Percentiles rank a stretch among this genome's conserved stretches.
phyloP scores from a whole-genome alignment of 805 yeast genomes.

The Saccharomycopsis fibuligera region DNA sequence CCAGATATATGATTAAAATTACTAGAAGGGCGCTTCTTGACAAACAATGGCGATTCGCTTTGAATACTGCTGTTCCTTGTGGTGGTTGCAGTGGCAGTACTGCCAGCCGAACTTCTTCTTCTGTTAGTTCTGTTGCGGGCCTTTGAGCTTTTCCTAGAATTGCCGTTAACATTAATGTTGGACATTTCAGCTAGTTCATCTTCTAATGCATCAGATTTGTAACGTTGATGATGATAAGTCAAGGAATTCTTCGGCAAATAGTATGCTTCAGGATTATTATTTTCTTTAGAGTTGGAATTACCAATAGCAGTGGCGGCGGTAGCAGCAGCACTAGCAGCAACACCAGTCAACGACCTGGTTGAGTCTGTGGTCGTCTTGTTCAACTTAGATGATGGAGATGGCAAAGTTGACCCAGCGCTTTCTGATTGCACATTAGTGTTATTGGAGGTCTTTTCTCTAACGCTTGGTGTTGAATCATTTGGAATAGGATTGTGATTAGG shows the following conservation, averaged over 20 bases:
- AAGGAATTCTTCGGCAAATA: conserved; percentile 6
- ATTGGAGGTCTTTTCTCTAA: conserved; percentile 8
- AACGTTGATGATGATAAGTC: conserved; percentile 18
- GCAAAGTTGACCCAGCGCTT: background rate
- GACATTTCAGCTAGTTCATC: conserved; percentile 1
- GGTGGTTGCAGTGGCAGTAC: background rate
- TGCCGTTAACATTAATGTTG: no score
- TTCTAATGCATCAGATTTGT: conserved; percentile 20
- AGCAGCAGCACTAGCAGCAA: no score
- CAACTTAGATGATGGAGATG: background rate
- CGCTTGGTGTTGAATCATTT: conserved; percentile 6
- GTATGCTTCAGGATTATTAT: background rate
- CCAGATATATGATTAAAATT: no score
- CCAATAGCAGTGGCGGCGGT: no score
- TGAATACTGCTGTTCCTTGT: conserved; percentile 2
- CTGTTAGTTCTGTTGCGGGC: no score
- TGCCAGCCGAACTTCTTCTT: background rate
- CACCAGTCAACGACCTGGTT: no score
- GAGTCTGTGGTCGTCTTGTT: background rate
- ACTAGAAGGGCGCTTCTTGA: conserved; percentile 7
- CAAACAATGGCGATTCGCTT: conserved; percentile 7
- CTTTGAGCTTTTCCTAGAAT: no score
- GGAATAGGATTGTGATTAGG: background rate
- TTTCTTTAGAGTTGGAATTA: no score
- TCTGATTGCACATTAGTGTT: background rate